Base-by-base conservation (phyloP, 257 asterid species). In the Rubia yunnanensis region DNA sequence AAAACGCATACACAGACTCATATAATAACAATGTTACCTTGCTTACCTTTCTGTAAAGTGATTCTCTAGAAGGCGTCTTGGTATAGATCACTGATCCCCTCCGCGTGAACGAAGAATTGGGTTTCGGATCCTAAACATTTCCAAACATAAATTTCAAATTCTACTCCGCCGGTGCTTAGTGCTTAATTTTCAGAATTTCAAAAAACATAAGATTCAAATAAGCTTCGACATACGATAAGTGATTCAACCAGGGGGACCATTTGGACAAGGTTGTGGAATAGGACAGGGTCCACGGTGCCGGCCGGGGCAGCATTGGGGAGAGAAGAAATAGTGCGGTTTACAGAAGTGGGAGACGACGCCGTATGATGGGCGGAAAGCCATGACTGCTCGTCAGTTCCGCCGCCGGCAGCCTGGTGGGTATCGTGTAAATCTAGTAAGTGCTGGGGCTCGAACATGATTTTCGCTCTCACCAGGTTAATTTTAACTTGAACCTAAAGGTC, bases 161-260 rank as follows among this genome's bases (percentile, higher is more conserved):
- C 30, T 36, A 6, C 27, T 59, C 11, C 1, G 17, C 68, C 27
- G n/a, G 22, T 20, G 24, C 36, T 31, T 53, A 44, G 58, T 32
- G 27, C 30, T 41, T 36, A 27, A 18, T 18, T 24, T 10, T 0
- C 48, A 27, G 36, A 32, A 4, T 32, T 32, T 36, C 38, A 32
- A 20, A 14, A 17, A 27, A 55, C 22, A 64, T 14, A 8, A 7
- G 10, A 22, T 50, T 50, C 23, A 17, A 1, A 15, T 59, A 30
- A 26, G 23, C 23, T 0, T 31, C 14, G 14, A 57, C 63, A 14
- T 67, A 92, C 99, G 74, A 92, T 92, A 73, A 89, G 96, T 2
- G 96, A 79, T 81, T 87, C 94, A 62, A 92, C 95, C 35, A 92
- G 97, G 5, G 99, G 99, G 61, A 92, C 84, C 63, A 92, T 87